phyloP scores from a whole-genome alignment of 768 basidiomycete genomes.

The Holtermannia corniformis region DNA sequence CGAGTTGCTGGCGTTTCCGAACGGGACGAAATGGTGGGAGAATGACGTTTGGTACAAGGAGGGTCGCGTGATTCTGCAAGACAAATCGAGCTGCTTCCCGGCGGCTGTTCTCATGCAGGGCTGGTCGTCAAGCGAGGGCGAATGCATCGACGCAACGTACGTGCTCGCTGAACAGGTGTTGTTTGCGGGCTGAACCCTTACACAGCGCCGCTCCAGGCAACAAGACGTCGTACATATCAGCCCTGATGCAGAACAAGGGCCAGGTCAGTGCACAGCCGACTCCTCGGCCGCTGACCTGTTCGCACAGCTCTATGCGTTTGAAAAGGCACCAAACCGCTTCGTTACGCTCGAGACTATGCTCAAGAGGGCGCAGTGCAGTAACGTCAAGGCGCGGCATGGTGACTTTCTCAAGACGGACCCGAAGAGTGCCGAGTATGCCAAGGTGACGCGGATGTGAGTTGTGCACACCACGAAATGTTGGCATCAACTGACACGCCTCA shows the following conservation, averaged over 20 bases:
- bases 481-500: slow-evolving; percentile 30
- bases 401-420: slow-evolving; percentile 83
- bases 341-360: slow-evolving; percentile 78
- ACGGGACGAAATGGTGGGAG: slow-evolving; percentile 52
- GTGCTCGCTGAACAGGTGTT: slow-evolving; percentile 8
- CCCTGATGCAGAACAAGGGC: slow-evolving; percentile 72
- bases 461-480: slow-evolving; percentile 1
- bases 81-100: slow-evolving; percentile 97
- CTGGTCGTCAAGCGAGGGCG: slow-evolving; percentile 43
- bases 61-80: slow-evolving; percentile 85
- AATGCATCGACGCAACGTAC: slow-evolving; percentile 73
- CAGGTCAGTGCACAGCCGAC: slow-evolving; percentile 54
- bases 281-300: not conserved
- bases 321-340: slow-evolving; percentile 72
- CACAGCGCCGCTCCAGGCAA: slow-evolving; percentile 79
- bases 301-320: slow-evolving; percentile 68
- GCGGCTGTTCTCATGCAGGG: slow-evolving; percentile 64
- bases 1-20: slow-evolving; percentile 68
- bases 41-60: slow-evolving; percentile 49
- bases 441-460: slow-evolving; percentile 77
- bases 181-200: not conserved
- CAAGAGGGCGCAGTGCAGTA: slow-evolving; percentile 67
- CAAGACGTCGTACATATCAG: slow-evolving; percentile 89
- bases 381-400: slow-evolving; percentile 61
- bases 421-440: slow-evolving; percentile 50